These are phyloP conservation scores for Penicillium crystallinum DNA, from an alignment of 495 filamentous ascomycete species.

Conservation along the genomic window DNA sequence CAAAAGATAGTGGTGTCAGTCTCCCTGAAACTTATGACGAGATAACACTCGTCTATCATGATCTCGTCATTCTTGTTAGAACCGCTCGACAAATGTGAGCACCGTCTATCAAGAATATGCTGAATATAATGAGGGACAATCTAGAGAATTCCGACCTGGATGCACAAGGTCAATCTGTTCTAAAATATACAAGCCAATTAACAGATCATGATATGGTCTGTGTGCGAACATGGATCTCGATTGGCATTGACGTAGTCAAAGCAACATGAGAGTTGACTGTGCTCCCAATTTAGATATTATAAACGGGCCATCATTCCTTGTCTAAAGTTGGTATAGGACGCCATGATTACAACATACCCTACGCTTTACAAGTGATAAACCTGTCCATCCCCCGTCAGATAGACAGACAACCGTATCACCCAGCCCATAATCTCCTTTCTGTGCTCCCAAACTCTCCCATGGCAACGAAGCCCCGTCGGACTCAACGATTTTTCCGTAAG, in stretches of 20 bases:
- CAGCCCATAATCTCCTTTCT: neutral
- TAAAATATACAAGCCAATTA: too few relatives aligned
- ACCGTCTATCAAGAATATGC: neutral
- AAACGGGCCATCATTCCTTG: neutral
- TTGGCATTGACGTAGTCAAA: too few relatives aligned
- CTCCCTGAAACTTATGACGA: neutral
- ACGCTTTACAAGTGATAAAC: neutral
- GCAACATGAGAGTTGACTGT: too few relatives aligned
- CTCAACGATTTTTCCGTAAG: neutral
- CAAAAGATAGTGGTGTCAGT: neutral
- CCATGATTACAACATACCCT: constrained; percentile 1
- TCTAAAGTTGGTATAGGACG: neutral
- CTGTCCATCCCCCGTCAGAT: neutral
- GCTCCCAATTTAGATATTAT: neutral
- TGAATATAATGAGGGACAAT: too few relatives aligned
- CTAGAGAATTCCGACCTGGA: too few relatives aligned
- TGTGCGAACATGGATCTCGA: too few relatives aligned
- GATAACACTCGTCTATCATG: neutral
- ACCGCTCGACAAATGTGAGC: too few relatives aligned
- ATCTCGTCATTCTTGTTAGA: neutral
- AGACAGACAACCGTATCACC: neutral
- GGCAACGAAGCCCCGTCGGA: neutral
- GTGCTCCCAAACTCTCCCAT: neutral
- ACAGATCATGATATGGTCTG: too few relatives aligned
- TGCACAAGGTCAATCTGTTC: too few relatives aligned